Base-by-base conservation (phyloP, 2,329 filamentous ascomycete genomes). In the Ophiobolus disseminans region DNA sequence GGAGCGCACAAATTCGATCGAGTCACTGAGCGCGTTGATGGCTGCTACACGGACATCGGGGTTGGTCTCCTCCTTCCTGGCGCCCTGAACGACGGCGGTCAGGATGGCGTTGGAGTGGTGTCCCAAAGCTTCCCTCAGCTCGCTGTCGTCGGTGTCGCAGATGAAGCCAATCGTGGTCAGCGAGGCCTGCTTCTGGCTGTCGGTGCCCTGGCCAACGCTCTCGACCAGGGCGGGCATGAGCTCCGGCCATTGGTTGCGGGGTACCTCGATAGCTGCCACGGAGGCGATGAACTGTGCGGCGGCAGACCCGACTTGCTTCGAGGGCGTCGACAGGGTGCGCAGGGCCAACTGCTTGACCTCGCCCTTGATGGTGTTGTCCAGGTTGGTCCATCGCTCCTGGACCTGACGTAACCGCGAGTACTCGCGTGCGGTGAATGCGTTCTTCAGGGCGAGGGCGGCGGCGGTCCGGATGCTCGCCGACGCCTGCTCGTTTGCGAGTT, bases 141-240 rank as follows among this genome's bases (percentile, higher is more conserved):
- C 92, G 39, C 84, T 71, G 70, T 99, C 94, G 69, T 96, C 91
- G 64, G 89, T 93, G 76, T 99, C 94, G 82, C 94, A 99, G 66
- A 99, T 93, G 78, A 94, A 99, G 63, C 94, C 94, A 74, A 99
- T 97, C n/a, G 93, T 88, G 48, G 91, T 93, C 68, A 99, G 80
- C 35, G 93, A 97, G 32, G 92, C 83, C 79, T 97, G 92, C 82
- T 97, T 99, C 73, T 96, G 86, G 76, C 91, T 86, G 70, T 92
- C 88, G 66, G 82, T 84, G 60, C 93, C 94, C 60, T 87, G 85
- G 73, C 90, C 93, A 60, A 99, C 92, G 74, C 94, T 96, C 75
- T 93, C 89, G 60, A 99, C 94, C 61, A 99, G 82, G 25, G 83
- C 84, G 53, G 85, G 81, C 89, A 99, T 92, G 61, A 99, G 81